A percentile compares a stretch with the other conserved stretches of the same genome.
These are phyloP conservation scores for Russula abietina DNA, from an alignment of 768 basidiomycete genomes.

Conservation along the genomic window DNA sequence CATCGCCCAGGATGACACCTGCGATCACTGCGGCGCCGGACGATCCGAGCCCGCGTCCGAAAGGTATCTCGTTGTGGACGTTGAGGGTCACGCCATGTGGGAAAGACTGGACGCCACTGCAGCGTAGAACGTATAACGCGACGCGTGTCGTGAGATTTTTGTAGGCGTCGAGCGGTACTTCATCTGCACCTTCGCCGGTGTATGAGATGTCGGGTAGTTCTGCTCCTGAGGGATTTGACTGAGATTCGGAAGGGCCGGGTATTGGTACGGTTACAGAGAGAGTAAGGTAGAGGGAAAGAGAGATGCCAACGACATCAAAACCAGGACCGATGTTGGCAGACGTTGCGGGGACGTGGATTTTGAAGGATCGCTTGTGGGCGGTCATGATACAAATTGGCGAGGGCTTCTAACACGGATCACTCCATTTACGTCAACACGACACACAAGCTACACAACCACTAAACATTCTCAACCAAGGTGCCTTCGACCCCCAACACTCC, in stretches of 20 bases:
- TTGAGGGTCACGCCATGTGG: constrained; percentile 72
- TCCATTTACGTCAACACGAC: background rate
- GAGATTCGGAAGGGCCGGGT: constrained; percentile 13
- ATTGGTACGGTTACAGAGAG: constrained; percentile 52
- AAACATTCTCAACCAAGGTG: no score
- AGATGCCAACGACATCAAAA: constrained; percentile 98
- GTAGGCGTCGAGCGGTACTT: constrained; percentile 91
- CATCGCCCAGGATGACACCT: constrained; percentile 84
- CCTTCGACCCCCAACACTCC: constrained; percentile 37
- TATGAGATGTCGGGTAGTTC: constrained; percentile 61
- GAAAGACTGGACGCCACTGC: constrained; percentile 67
- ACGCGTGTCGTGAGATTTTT: constrained; percentile 97
- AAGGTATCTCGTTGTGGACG: constrained; percentile 90
- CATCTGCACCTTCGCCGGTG: constrained; percentile 80
- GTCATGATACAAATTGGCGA: background rate
- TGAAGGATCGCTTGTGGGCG: constrained; percentile 36
- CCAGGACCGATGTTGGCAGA: constrained; percentile 98
- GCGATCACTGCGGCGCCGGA: constrained; percentile 99
- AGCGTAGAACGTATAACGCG: constrained; percentile 95
- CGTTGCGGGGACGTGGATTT: constrained; percentile 89
- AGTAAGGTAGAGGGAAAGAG: constrained; percentile 79
- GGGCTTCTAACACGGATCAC: background rate
- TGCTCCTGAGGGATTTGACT: constrained; percentile 2
- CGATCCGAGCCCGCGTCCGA: constrained; percentile 94
- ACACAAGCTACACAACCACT: background rate